These are phyloP conservation scores for Zygotorulaspora chibaensis DNA, from an alignment of 805 yeast genomes.

Conservation along the genomic window DNA sequence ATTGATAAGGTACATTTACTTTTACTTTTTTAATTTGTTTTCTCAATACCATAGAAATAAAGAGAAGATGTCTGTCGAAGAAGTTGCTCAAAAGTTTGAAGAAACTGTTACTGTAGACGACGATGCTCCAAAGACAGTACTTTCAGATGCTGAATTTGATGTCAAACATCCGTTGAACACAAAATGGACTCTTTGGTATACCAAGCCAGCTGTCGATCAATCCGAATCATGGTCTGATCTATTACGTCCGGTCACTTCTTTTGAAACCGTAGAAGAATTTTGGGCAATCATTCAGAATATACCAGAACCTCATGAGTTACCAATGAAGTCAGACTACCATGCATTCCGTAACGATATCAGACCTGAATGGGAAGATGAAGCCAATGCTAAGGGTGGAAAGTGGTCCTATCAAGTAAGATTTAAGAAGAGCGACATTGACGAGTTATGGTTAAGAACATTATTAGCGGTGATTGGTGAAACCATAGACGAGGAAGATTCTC, in stretches of 20 bases:
- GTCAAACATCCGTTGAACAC: conserved; percentile 77
- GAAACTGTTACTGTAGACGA: conserved; percentile 26
- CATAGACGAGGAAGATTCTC: conserved; percentile 74
- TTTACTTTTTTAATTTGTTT: background rate
- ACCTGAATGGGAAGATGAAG: conserved; percentile 97
- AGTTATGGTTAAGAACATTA: conserved; percentile 85
- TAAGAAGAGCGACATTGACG: conserved; percentile 65
- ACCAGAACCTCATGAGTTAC: conserved; percentile 87
- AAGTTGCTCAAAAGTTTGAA: conserved; percentile 33
- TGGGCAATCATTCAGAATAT: conserved; percentile 97
- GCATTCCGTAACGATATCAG: conserved; percentile 88
- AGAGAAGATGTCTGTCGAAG: conserved; percentile 34
- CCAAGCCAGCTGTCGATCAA: conserved; percentile 79
- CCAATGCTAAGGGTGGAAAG: conserved; percentile 88
- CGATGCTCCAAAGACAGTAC: conserved; percentile 29
- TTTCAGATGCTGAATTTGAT: conserved; percentile 32
- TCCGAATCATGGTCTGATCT: conserved; percentile 88
- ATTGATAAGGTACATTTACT: background rate
- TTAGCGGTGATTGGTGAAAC: conserved; percentile 94
- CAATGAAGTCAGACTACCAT: conserved; percentile 89
- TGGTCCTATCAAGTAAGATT: conserved; percentile 79
- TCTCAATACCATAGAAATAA: background rate
- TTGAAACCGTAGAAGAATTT: conserved; percentile 94
- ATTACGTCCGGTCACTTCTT: conserved; percentile 86
- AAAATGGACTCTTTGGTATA: conserved; percentile 96